Conservation (phyloP, 495 filamentous ascomycete species). For the Coniosporium apollinis region DNA sequence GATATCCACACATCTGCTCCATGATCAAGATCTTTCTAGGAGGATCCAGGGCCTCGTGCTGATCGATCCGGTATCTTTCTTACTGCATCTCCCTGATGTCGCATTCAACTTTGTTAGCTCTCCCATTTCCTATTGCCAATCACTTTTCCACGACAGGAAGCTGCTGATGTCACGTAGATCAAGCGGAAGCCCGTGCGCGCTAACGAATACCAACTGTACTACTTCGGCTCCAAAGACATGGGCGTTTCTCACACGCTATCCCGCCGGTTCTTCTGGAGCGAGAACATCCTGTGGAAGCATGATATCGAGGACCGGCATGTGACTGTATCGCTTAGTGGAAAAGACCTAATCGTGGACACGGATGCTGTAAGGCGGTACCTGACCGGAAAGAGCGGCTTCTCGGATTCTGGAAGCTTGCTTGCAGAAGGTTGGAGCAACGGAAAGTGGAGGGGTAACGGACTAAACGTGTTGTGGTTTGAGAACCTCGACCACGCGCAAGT, state of each 20-base stretch:
- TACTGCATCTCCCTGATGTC: slow-evolving; percentile 49
- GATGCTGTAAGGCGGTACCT: slow-evolving; percentile 40
- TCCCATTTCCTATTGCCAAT: background rate
- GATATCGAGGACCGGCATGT: slow-evolving; percentile 33
- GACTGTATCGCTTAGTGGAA: slow-evolving; percentile 37
- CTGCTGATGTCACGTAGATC: slow-evolving; percentile 16
- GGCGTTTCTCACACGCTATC: slow-evolving; percentile 41
- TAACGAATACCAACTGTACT: slow-evolving; percentile 49
- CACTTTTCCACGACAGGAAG: background rate
- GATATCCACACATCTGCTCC: slow-evolving; percentile 44
- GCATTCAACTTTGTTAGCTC: slow-evolving; percentile 44
- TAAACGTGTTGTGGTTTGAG: slow-evolving; percentile 46
- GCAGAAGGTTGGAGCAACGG: slow-evolving; percentile 24
- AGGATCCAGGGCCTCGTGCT: slow-evolving; percentile 34
- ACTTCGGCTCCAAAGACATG: slow-evolving; percentile 48
- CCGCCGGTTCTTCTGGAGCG: slow-evolving; percentile 50
- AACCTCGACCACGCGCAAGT: slow-evolving; percentile 51
- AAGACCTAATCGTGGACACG: slow-evolving; percentile 50
- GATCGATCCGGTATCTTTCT: slow-evolving; percentile 47
- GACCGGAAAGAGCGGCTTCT: slow-evolving; percentile 4
- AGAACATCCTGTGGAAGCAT: slow-evolving; percentile 51
- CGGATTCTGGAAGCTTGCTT: background rate
- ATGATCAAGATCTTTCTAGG: slow-evolving; percentile 22
- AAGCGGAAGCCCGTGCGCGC: slow-evolving; percentile 33
- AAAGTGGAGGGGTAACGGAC: slow-evolving; percentile 30